Conservation (phyloP, 2,329 filamentous ascomycete genomes). For the Sporothrix sp. region DNA sequence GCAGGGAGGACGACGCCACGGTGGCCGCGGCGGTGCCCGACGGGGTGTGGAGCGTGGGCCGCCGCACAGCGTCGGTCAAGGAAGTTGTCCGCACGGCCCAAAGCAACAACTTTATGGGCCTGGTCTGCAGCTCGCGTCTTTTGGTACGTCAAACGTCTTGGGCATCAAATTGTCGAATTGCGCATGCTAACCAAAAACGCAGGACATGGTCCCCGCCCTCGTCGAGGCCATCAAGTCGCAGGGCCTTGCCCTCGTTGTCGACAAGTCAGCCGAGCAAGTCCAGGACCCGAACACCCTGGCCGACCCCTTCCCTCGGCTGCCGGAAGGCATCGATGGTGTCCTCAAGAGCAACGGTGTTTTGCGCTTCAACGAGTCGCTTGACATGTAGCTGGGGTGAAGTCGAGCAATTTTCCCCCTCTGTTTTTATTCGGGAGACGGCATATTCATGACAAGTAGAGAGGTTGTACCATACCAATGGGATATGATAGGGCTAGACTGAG, state of each 20-base stretch:
- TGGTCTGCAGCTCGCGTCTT: conserved; percentile 81
- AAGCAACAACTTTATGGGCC: conserved; percentile 95
- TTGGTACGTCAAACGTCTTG: conserved; percentile 61
- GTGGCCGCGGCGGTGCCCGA: conserved; percentile 26
- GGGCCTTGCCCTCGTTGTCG: conserved; percentile 82
- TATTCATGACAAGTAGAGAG: no score
- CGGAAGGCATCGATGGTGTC: conserved; percentile 78
- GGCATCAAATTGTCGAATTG: no score
- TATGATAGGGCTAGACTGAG: no score
- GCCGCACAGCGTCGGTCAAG: conserved; percentile 77
- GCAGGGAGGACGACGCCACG: conserved; percentile 41
- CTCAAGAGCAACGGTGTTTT: conserved; percentile 79
- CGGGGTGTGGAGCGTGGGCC: conserved; percentile 47
- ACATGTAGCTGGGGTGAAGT: no score
- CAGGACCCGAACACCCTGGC: conserved; percentile 30
- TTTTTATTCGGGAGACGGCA: no score
- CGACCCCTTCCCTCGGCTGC: conserved; percentile 51
- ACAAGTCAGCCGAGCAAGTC: conserved; percentile 57
- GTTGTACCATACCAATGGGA: no score
- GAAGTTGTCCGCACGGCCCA: conserved; percentile 88
- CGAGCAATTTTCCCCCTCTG: no score
- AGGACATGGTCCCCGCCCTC: conserved; percentile 89
- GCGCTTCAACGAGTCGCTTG: conserved; percentile 87
- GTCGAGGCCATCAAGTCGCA: conserved; percentile 91
- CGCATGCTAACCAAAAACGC: conserved; percentile 1